Percentiles rank a stretch among this genome's conserved stretches.
These are phyloP conservation scores for Alnus rubra DNA, from an alignment of 306 rosid species.

Conservation along the genomic window DNA sequence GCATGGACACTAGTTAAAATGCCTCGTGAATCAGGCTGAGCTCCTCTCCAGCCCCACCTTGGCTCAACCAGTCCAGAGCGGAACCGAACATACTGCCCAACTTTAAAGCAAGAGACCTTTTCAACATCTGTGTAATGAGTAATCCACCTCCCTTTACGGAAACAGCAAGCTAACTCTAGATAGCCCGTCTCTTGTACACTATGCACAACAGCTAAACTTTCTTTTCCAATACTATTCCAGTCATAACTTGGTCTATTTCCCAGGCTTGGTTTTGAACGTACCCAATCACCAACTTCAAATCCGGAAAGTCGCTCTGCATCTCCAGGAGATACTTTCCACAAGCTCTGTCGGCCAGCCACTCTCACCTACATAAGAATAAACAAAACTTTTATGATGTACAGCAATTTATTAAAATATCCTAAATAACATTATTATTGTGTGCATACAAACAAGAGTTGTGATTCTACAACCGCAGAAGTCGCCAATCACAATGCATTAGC, in stretches of 20 bases:
- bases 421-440: conserved; percentile 14
- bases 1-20: conserved; percentile 83
- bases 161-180: conserved; percentile 95
- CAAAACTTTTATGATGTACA: conserved; percentile 20
- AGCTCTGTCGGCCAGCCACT: conserved; percentile 79
- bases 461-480: conserved; percentile 8
- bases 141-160: conserved; percentile 88
- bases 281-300: conserved; percentile 99
- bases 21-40: conserved; percentile 74
- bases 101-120: conserved; percentile 73
- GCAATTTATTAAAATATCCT: neutral
- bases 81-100: conserved; percentile 89
- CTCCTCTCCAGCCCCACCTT: conserved; percentile 98
- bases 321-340: conserved; percentile 99
- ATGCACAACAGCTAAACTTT: conserved; percentile 87
- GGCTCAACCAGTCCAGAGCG: conserved; percentile 85
- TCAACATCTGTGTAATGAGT: conserved; percentile 92
- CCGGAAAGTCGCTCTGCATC: conserved; percentile 97
- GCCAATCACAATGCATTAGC: neutral
- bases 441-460: neutral
- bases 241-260: conserved; percentile 96
- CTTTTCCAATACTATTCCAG: conserved; percentile 90
- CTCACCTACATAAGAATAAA: conserved; percentile 58
- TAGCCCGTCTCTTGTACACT: conserved; percentile 94
- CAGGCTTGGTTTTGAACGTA: conserved; percentile 91